phyloP scores from a whole-genome alignment of 2,329 filamentous ascomycete genomes.

The Aspergillus sergii region DNA sequence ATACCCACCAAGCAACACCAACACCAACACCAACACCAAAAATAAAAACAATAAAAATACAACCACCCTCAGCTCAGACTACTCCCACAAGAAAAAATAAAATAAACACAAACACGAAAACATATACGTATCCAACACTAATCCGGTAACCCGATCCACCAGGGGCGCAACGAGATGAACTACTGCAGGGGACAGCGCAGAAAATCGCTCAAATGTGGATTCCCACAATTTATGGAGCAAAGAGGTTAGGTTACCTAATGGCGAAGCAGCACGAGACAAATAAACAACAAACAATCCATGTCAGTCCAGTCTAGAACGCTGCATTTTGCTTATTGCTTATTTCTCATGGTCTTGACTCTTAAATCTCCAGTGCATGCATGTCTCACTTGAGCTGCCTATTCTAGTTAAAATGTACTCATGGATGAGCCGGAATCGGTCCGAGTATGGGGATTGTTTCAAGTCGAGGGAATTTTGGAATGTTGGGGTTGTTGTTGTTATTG shows the following conservation, averaged over 20 bases:
- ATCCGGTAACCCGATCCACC: neutral
- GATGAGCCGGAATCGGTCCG: neutral
- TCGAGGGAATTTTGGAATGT: neutral
- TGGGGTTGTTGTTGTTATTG: neutral
- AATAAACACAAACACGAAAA: neutral
- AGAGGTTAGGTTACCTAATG: neutral
- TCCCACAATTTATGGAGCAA: neutral
- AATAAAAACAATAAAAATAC: neutral
- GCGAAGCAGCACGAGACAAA: neutral
- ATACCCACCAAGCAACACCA: neutral
- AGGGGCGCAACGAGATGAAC: neutral
- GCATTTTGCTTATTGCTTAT: neutral
- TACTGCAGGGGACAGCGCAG: constrained; percentile 1
- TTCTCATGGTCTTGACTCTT: neutral
- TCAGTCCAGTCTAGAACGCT: neutral
- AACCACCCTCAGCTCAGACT: neutral
- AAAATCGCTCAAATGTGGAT: constrained; percentile 7
- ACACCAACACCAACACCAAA: neutral
- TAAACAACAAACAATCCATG: neutral
- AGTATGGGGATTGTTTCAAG: neutral
- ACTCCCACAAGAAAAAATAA: neutral
- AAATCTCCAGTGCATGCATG: neutral
- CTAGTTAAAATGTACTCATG: neutral
- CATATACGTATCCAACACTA: neutral
- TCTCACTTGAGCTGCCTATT: constrained; percentile 4